phyloP scores from a whole-genome alignment of 1,284 basidiomycete species.

The Chiua sp. region DNA sequence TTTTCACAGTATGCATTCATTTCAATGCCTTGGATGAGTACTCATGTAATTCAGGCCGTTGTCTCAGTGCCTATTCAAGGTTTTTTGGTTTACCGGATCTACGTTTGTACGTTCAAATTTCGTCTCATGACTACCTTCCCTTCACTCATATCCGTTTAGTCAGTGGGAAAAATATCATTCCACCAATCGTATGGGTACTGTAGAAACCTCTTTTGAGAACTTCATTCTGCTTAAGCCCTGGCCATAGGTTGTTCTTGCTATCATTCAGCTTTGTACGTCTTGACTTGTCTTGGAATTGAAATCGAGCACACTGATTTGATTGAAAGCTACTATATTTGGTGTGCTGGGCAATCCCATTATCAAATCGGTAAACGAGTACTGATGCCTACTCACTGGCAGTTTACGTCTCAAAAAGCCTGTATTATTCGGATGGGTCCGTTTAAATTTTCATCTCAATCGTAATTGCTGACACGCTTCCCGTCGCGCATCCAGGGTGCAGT shows the following conservation, averaged over 20 bases:
- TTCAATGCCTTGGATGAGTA: background rate
- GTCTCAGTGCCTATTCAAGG: background rate
- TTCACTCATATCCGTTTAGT: background rate
- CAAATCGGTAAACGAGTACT: background rate
- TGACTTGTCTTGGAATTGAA: background rate
- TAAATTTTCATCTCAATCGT: too few relatives aligned
- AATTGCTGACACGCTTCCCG: background rate
- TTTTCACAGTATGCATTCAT: conserved; percentile 1
- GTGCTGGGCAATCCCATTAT: background rate
- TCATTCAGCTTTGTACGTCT: background rate
- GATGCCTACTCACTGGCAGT: background rate
- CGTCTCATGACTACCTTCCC: too few relatives aligned
- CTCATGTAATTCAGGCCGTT: background rate
- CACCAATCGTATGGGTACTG: background rate
- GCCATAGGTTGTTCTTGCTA: background rate
- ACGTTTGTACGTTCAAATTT: conserved; percentile 2
- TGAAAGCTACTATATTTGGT: background rate
- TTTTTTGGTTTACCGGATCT: conserved; percentile 1
- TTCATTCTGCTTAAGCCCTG: background rate
- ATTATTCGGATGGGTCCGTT: background rate
- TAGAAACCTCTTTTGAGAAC: background rate
- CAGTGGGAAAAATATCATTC: background rate
- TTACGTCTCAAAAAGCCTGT: background rate
- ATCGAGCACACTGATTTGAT: background rate
- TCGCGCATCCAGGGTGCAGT: background rate